phyloP scores from a whole-genome alignment of 1,284 basidiomycete species.

The Ustilago vetiveriae region DNA sequence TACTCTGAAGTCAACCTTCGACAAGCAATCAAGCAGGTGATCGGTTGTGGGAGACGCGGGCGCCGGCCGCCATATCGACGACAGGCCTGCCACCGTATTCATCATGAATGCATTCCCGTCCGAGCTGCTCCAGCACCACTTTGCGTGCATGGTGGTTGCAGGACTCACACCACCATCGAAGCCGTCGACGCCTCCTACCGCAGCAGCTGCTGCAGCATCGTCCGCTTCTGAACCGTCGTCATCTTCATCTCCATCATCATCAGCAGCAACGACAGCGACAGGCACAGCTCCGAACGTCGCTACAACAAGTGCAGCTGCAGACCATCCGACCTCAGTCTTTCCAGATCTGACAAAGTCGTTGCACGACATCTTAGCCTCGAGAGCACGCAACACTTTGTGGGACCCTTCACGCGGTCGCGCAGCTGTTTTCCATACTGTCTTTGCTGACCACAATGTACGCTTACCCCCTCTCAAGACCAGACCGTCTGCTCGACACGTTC shows the following conservation, averaged over 20 bases:
- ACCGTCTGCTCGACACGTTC: conserved; percentile 68
- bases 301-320: conserved; percentile 7
- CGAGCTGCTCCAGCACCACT: conserved; percentile 61
- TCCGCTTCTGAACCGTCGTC: background rate
- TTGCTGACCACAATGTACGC: conserved; percentile 71
- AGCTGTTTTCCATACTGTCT: conserved; percentile 56
- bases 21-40: too few relatives aligned
- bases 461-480: conserved; percentile 86
- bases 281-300: background rate
- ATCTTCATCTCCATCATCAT: background rate
- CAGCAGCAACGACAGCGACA: background rate
- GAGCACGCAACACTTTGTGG: conserved; percentile 49
- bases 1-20: too few relatives aligned
- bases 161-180: conserved; percentile 47
- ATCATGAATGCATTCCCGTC: conserved; percentile 61
- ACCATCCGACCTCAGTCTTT: conserved; percentile 27
- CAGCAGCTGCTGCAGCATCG: conserved; percentile 7
- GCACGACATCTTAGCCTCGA: conserved; percentile 43
- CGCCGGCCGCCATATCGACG: background rate
- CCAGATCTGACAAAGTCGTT: conserved; percentile 46
- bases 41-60: too few relatives aligned
- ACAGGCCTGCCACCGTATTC: background rate
- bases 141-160: conserved; percentile 59
- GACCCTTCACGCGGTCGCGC: conserved; percentile 47
- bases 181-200: background rate